Base-by-base conservation (phyloP, 148 eudicot species). In the Fagopyrum esculentum region DNA sequence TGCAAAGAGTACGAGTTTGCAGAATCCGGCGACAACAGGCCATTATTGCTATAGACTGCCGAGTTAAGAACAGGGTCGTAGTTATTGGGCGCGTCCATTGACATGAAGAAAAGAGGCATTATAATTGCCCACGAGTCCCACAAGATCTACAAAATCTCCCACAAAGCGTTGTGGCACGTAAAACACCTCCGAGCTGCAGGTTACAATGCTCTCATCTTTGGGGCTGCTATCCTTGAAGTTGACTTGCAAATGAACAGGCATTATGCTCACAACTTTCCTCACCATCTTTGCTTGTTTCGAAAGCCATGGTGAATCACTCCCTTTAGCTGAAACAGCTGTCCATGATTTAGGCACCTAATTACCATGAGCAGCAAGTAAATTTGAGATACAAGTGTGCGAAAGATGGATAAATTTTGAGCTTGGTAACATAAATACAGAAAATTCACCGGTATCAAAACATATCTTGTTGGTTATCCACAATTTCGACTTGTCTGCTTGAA, bases 401-500 rank as follows among this genome's bases (percentile, higher is more conserved):
- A 22, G 64, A 19, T 22, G n/a, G 64, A 61, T 61, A 49, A 9
- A 49, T 49, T 49, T 49, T 49, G 12, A 49, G 52, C 11, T 49
- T 49, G 13, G 13, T 49, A 30, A 61, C 0, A 29, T 61, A 30
- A 10, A 72, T 26, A 60, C 7, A 64, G 4, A 15, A 16, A 75
- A 73, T 45, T 51, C 48, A 2, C 13, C 16, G 55, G 69, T 30
- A 11, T 66, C 46, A 66, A 66, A 4, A 22, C 15, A 46, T 77
- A 89, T 90, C 93, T 89, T 89, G 75, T 89, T 78, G 4, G 90
- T 81, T 44, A 89, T 85, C 93, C 93, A 89, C 51, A 89, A 88
- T 79, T 85, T 89, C 45, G 81, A 78, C 78, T 84, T 82, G 79
- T 89, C 90, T 7, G 93, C 93, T 71, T 85, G 88, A 30, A 89